Evolutionary conservation across 495 filamentous ascomycete species (phyloP), one percentile per base, ranked within the genome.

Genomic region (Lineolata rhizophorae): DNA sequence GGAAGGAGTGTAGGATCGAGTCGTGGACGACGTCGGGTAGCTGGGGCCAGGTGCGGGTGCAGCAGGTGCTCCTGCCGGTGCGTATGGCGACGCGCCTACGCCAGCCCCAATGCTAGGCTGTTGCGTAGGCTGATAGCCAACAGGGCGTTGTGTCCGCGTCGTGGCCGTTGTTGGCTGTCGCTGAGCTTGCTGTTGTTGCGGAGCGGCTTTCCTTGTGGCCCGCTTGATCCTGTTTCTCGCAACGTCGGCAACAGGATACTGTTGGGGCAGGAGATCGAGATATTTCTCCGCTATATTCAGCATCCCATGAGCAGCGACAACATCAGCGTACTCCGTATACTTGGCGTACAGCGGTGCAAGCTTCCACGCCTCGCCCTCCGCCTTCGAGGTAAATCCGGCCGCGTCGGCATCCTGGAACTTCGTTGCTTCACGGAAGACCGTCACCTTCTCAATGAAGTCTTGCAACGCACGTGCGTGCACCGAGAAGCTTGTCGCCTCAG

Each of bases 401-500:
- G 61, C 66, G 37, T 94, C 82, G 4, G 59, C 58, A 46, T 99
- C 87, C 39, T 75, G 50, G 55, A 91, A 99, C 42, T 85, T 84
- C 32, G 79, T 83, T 27, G 87, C 84, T 44, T 91, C 65, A 31
- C 87, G 76, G 69, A 99, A 95, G 25, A 99, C 71, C 1, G 83
- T 91, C 30, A 99, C 87, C 58, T 95, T 99, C 57, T 99, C 87
- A 37, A 99, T 87, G 50, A 99, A 78, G 31, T 74, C 68, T 44
- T 95, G 90, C 34, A 99, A 56, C 27, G 76, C 73, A 35, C 70
- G 68, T 30, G 84, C 87, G 41, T 95, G 90, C 30, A 95, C 66
- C 4, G 85, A 90, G 57, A 94, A 99, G 35, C 65, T 72, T n/a
- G n/a, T n/a, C n/a, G n/a, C n/a, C n/a, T n/a, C n/a, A 6, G 22